Evolutionary conservation across 1,139 yeast genomes (phyloP).

Genomic region (Kodamaea anthophila): DNA sequence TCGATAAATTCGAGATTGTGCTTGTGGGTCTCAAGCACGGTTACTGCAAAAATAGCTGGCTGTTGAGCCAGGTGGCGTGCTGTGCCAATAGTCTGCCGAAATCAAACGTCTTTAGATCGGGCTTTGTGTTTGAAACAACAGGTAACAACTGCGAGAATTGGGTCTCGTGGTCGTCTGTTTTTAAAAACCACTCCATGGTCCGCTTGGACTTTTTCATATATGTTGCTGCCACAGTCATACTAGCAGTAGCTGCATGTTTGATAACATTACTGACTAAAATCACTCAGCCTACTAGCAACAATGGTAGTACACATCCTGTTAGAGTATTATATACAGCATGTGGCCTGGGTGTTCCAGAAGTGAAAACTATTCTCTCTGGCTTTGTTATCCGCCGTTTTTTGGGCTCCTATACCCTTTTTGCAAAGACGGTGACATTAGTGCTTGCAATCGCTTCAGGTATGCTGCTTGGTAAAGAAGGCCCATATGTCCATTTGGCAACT

Average conservation of each 20-base stretch:
- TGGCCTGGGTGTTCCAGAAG: constrained; percentile 66
- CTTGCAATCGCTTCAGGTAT: constrained; percentile 63
- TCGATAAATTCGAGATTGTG: constrained; percentile 45
- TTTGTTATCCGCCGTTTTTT: constrained; percentile 50
- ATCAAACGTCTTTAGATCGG: constrained; percentile 17
- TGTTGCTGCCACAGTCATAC: constrained; percentile 30
- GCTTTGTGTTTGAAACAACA: constrained; percentile 12
- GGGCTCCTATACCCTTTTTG: constrained; percentile 48
- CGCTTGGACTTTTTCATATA: constrained; percentile 32
- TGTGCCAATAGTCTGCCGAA: constrained; percentile 17
- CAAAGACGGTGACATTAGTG: constrained; percentile 47
- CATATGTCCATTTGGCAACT: constrained; percentile 65
- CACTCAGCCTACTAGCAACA: constrained; percentile 1
- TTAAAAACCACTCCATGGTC: constrained; percentile 17
- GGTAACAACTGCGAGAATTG: constrained; percentile 30
- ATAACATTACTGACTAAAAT: constrained; percentile 47
- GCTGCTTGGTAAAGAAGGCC: constrained; percentile 67
- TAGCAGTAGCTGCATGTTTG: constrained; percentile 44
- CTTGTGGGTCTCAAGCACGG: constrained; percentile 53
- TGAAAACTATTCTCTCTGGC: constrained; percentile 51
- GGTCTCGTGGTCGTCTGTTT: constrained; percentile 41
- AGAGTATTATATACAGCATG: constrained; percentile 47
- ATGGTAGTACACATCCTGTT: constrained; percentile 11
- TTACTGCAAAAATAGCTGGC: constrained; percentile 45
- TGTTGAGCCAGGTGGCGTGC: constrained; percentile 41